Conservation (phyloP, 768 basidiomycete genomes). For the Leucocoprinus leucothites region DNA sequence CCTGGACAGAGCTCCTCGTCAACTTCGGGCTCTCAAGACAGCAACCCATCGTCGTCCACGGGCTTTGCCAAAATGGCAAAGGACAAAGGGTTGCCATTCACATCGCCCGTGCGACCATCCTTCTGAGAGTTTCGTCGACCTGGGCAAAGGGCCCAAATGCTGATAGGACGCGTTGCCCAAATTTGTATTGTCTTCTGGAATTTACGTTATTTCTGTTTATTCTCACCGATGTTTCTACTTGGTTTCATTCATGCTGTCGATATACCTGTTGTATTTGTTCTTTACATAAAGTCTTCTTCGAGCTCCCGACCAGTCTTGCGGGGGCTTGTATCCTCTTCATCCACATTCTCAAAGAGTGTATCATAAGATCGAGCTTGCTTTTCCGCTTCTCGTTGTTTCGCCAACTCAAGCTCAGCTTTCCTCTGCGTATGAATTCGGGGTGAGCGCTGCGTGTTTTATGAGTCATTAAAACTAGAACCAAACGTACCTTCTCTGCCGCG, state of each 20-base stretch:
- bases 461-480: not conserved
- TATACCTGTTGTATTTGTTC: slow-evolving; percentile 6
- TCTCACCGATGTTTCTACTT: not conserved
- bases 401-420: slow-evolving; percentile 75
- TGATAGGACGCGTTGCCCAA: no score
- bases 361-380: slow-evolving; percentile 90
- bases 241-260: not conserved
- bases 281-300: slow-evolving; percentile 87
- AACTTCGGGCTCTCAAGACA: not conserved
- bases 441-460: not conserved
- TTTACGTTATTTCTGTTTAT: not conserved
- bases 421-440: slow-evolving; percentile 62
- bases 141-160: not conserved
- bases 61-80: slow-evolving; percentile 18
- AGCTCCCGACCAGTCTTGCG: slow-evolving; percentile 68
- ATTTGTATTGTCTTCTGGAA: no score
- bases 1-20: no score
- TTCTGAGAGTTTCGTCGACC: slow-evolving; percentile 13
- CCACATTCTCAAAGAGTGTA: slow-evolving; percentile 52
- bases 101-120: slow-evolving; percentile 20
- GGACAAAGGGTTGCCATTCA: slow-evolving; percentile 19
- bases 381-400: slow-evolving; percentile 75
- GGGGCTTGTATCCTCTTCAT: slow-evolving; percentile 47
- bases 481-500: slow-evolving; percentile 63
- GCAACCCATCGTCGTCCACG: slow-evolving; percentile 13